These are phyloP conservation scores for Chytriomyces sp. DNA, from an alignment of 192 early-diverging fungal species.

Conservation along the genomic window DNA sequence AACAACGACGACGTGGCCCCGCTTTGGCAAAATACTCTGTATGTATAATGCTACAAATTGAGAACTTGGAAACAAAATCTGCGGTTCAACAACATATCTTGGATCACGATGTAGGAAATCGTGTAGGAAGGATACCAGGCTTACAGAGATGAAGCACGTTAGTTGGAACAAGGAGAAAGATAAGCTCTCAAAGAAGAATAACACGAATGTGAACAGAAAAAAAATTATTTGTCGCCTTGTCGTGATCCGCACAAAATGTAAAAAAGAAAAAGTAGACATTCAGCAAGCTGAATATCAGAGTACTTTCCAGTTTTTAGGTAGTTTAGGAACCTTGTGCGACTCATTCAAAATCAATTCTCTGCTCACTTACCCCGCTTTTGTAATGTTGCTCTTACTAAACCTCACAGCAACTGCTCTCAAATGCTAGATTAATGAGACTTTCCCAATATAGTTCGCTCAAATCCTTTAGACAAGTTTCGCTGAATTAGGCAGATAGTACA, in stretches of 20 bases:
- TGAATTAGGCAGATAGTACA: constrained; percentile 9
- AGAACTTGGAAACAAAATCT: background rate
- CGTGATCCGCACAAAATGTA: too few relatives aligned
- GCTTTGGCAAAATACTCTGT: background rate
- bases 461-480: background rate
- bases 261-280: too few relatives aligned
- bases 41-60: constrained; percentile 2
- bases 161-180: too few relatives aligned
- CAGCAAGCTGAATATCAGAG: too few relatives aligned
- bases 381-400: constrained; percentile 3
- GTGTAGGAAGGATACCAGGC: too few relatives aligned
- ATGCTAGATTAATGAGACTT: background rate
- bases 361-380: background rate
- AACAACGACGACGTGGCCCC: background rate
- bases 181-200: too few relatives aligned
- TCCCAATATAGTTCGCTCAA: background rate
- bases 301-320: background rate
- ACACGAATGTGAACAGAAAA: too few relatives aligned
- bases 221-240: too few relatives aligned
- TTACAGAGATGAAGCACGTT: too few relatives aligned
- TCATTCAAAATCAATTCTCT: constrained; percentile 4
- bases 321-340: constrained; percentile 4
- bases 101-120: too few relatives aligned
- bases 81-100: background rate
- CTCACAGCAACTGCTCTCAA: constrained; percentile 4